A percentile compares a stretch with the other conserved stretches of the same genome.
These are phyloP conservation scores for Eucalyptus viminalis DNA, from an alignment of 345 rosid species.

Conservation along the genomic window DNA sequence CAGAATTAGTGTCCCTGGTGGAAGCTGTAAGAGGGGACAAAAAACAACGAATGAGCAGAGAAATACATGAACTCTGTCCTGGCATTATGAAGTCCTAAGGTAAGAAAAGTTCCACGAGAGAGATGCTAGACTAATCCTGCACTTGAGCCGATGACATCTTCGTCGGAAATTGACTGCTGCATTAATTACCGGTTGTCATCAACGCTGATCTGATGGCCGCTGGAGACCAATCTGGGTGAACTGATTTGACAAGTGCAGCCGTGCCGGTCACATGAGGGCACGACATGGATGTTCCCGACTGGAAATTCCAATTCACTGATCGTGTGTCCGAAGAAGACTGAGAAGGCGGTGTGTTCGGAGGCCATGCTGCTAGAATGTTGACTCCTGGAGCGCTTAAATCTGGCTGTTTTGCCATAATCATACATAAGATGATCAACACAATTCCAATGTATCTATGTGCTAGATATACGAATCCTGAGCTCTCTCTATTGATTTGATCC, in stretches of 20 bases:
- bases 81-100: background rate
- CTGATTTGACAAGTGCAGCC: slow-evolving; percentile 51
- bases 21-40: slow-evolving; percentile 8
- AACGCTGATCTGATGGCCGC: slow-evolving; percentile 62
- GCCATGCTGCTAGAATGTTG: slow-evolving; percentile 68
- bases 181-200: slow-evolving; percentile 52
- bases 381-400: slow-evolving; percentile 64
- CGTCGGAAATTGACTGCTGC: background rate
- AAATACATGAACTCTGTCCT: background rate
- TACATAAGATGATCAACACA: background rate
- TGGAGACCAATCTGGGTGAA: slow-evolving; percentile 62
- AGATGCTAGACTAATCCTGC: background rate
- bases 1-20: slow-evolving; percentile 13
- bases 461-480: background rate
- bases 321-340: slow-evolving; percentile 6
- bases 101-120: background rate
- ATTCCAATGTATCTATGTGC: background rate
- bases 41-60: background rate
- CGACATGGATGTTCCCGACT: slow-evolving; percentile 68
- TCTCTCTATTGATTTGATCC: background rate
- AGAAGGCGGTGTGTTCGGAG: slow-evolving; percentile 41
- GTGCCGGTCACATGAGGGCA: slow-evolving; percentile 69
- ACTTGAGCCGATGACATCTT: background rate
- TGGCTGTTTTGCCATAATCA: slow-evolving; percentile 23
- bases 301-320: slow-evolving; percentile 43